Conservation (phyloP, 257 asterid species). For the Dorcoceras hygrometricum region DNA sequence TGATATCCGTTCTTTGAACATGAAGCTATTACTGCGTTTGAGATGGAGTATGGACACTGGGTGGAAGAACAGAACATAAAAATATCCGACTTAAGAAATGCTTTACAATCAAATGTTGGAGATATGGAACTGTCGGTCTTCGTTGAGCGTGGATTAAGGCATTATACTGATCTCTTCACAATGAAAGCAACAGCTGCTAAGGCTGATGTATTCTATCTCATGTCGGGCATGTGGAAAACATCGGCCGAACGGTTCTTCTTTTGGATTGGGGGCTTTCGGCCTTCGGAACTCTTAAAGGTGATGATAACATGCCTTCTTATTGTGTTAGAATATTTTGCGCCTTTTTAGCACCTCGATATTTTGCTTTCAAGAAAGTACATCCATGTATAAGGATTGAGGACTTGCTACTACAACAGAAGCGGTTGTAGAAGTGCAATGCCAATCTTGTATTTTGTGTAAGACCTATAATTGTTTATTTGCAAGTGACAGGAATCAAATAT, state of each 20-base stretch:
- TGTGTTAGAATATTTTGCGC: background rate
- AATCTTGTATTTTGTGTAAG: background rate
- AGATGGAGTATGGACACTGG: slow-evolving; percentile 80
- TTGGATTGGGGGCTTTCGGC: slow-evolving; percentile 95
- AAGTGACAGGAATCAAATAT: background rate
- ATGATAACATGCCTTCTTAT: background rate
- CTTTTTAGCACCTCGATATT: background rate
- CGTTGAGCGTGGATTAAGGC: slow-evolving; percentile 59
- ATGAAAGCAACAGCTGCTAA: slow-evolving; percentile 86
- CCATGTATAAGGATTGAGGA: background rate
- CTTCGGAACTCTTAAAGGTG: slow-evolving; percentile 85
- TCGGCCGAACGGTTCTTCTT: slow-evolving; percentile 84
- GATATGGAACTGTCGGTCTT: slow-evolving; percentile 51
- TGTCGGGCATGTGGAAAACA: slow-evolving; percentile 89
- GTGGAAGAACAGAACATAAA: slow-evolving; percentile 70
- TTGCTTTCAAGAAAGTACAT: background rate
- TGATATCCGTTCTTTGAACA: background rate
- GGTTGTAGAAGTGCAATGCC: background rate
- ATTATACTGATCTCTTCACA: slow-evolving; percentile 66
- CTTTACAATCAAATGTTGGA: slow-evolving; percentile 55
- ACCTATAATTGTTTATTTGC: background rate
- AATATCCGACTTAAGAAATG: slow-evolving; percentile 51
- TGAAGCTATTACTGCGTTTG: slow-evolving; percentile 66
- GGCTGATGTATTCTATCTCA: slow-evolving; percentile 71
- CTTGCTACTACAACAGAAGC: background rate